These are phyloP conservation scores for Dactylellina cionopaga DNA, from an alignment of 2,329 filamentous ascomycete species.

Conservation along the genomic window DNA sequence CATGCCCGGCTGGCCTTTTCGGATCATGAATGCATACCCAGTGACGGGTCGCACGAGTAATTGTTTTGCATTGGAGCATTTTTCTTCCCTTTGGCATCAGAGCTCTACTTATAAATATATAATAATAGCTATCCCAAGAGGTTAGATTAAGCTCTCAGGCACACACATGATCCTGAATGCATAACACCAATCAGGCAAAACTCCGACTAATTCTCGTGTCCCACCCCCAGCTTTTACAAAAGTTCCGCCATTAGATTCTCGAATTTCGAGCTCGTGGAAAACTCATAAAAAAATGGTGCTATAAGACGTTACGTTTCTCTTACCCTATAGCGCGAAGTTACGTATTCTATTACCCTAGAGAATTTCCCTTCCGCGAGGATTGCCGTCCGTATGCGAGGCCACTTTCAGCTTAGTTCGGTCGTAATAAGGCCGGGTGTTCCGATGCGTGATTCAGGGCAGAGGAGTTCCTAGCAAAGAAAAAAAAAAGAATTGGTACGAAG, in stretches of 20 bases:
- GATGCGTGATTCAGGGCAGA: slow-evolving; percentile 24
- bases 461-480: slow-evolving; percentile 17
- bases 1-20: not conserved
- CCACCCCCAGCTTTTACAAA: not conserved
- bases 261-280: not conserved
- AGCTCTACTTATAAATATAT: not conserved
- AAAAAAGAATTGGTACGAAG: not conserved
- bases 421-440: not conserved
- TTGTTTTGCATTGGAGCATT: not conserved
- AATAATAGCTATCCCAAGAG: slow-evolving; percentile 11
- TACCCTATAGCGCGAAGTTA: slow-evolving; percentile 50
- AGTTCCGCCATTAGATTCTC: not conserved
- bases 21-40: not conserved
- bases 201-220: no score
- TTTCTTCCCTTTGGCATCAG: not conserved
- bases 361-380: not conserved
- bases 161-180: not conserved
- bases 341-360: slow-evolving; percentile 52
- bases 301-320: slow-evolving; percentile 46
- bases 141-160: slow-evolving; percentile 44
- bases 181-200: not conserved
- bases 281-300: not conserved
- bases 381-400: slow-evolving; percentile 48
- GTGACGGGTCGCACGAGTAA: not conserved
- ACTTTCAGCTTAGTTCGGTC: not conserved